Evolutionary conservation across 139 green algal species (phyloP).

Genomic region (Pedinophyceae sp.): DNA sequence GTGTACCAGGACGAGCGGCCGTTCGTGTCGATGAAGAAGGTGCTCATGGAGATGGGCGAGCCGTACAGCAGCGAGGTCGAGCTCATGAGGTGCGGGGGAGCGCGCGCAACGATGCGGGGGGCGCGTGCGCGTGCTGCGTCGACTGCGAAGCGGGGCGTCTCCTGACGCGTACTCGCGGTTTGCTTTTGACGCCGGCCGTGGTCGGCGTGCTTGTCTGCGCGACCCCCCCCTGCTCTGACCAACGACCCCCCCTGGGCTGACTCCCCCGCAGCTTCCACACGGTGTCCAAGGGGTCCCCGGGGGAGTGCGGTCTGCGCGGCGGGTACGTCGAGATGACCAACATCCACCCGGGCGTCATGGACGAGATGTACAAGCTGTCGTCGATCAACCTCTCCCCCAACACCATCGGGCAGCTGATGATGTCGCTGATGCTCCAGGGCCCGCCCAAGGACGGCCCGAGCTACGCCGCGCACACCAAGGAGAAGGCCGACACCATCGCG

Average conservation of each 20-base stretch:
- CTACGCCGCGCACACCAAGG: constrained; percentile 18
- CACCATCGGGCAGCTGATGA: constrained; percentile 51
- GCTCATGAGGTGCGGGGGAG: too few species aligned
- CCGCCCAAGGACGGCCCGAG: constrained; percentile 47
- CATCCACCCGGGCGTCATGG: constrained; percentile 51
- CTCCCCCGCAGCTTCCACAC: constrained; percentile 73
- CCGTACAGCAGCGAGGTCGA: constrained; percentile 35
- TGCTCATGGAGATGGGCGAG: constrained; percentile 49
- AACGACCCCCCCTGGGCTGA: too few species aligned
- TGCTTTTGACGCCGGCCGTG: too few species aligned
- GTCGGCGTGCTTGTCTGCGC: too few species aligned
- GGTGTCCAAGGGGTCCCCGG: constrained; percentile 58
- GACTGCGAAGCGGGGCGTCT: too few species aligned
- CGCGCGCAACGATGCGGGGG: too few species aligned
- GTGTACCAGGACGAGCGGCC: constrained; percentile 68
- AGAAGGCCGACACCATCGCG: constrained; percentile 23
- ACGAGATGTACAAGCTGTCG: constrained; percentile 71
- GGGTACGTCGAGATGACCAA: constrained; percentile 76
- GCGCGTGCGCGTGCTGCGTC: too few species aligned
- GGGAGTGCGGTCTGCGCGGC: constrained; percentile 60
- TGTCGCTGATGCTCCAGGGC: constrained; percentile 67
- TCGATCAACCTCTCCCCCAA: constrained; percentile 74
- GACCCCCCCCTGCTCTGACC: too few species aligned
- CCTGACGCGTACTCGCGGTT: too few species aligned
- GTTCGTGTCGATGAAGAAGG: constrained; percentile 63